Evolutionary conservation across 2,329 filamentous ascomycete species (phyloP), one percentile per base, ranked within the genome.

Genomic region (Sporothrix schenckii): DNA sequence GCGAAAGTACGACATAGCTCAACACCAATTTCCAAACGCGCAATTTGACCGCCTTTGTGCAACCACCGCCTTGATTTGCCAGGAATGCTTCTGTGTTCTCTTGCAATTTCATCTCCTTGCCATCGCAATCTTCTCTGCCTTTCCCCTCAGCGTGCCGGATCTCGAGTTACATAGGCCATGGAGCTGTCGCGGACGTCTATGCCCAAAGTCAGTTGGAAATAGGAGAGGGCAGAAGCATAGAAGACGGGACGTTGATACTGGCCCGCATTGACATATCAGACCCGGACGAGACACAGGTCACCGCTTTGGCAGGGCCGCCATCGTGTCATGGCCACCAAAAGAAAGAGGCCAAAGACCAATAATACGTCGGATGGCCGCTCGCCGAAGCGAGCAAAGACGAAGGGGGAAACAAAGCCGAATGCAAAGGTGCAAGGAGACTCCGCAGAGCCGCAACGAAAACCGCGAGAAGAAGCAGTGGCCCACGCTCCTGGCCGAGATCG

Each of bases 51-150:
- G 21, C 47, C 27, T 66, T 10, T 67, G 65, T 67, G 50, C 50
- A 13, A 67, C 50, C 30, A 56, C 41, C 30, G 30, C 65, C 53
- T 67, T 34, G 30, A 56, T 67, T 67, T 67, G 65, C 11, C 16
- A 53, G 34, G 49, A 54, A 67, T 63, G 58, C 39, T 47, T 44
- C 34, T 63, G 58, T 47, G 58, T 21, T 47, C 58, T 63, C 58
- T 47, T 21, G 58, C 58, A 47, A 63, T 63, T 63, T 47, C 39
- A 4, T 16, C 24, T 54, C 14, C 24, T 67, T 50, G 61, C 41
- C n/a, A 2, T 44, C 7, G 58, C 34, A 47, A 44, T 27, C 39
- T 24, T 16, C 14, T 14, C 39, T 9, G 11, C 58, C 39, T n/a
- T 47, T 39, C 39, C 58, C 34, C 24, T 34, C 61, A 24, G 39